Evolutionary conservation across 805 yeast genomes (phyloP), one percentile per base, ranked within the genome.

Genomic region (Lachancea sp.): DNA sequence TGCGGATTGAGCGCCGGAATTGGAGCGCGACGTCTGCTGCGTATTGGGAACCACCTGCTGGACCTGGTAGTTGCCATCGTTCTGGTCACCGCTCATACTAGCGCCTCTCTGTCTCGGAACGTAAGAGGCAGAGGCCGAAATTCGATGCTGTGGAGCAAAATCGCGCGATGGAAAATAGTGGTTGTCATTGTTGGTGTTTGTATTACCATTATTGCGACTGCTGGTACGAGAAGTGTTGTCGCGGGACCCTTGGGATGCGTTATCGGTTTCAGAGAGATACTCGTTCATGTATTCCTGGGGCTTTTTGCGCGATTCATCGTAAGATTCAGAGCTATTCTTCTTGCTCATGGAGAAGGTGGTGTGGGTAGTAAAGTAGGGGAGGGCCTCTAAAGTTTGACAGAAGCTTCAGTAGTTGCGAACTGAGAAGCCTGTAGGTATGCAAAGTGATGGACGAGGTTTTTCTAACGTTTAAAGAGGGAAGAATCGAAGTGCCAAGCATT

Each of bases 31-130:
- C 38, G 50, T 45, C 8, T 49, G 46, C 25, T 55, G 54, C 7
- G 63, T 50, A 32, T 58, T 60, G 18, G 64, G 61, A 2, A 56
- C 51, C 20, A 60, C 63, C 40, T 60, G 62, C 33, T 56, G 61
- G 12, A 57, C 55, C 13, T 45, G 48, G 19, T 43, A 36, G 19
- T 34, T 31, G 24, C 44, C 50, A 30, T 45, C 43, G 8, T 42
- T 26, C 20, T 32, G 24, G 13, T 41, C 51, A 23, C 46, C 44
- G 8, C 51, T 29, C 22, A 54, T 52, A 38, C 55, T 55, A 5
- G 60, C 30, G 18, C 30, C 16, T 28, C 30, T 28, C 18, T 12
- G 30, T 4, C 30, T 12, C 17, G 30, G 63, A n/a, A 56, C 52
- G 36, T 60, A 57, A 11, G 47, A 40, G 6, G 55, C 47, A 23